These are phyloP conservation scores for Spiraea crenata DNA, from an alignment of 331 rosid species.

Conservation along the genomic window DNA sequence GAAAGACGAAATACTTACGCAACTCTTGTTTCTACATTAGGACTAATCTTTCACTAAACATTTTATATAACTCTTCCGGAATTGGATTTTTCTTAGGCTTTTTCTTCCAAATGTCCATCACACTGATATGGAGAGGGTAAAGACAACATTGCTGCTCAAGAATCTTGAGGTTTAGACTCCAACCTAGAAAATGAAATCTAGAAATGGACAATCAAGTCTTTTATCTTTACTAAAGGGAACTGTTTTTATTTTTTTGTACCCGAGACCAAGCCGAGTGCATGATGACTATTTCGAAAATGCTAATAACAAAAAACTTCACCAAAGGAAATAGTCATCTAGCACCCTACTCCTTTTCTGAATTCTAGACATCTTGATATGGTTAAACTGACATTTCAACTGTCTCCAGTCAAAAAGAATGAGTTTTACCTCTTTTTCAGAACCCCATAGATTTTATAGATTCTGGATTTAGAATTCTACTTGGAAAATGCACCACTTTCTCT, in stretches of 20 bases:
- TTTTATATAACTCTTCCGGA: background rate
- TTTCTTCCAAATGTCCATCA: background rate
- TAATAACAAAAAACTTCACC: too few species aligned
- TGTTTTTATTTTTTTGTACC: too few species aligned
- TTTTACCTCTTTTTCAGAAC: conserved; percentile 21
- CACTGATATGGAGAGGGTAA: background rate
- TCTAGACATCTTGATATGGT: background rate
- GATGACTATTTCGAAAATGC: too few species aligned
- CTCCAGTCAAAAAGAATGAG: conserved; percentile 19
- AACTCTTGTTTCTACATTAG: background rate
- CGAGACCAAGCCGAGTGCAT: too few species aligned
- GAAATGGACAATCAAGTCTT: background rate
- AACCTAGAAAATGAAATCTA: background rate
- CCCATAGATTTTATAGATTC: conserved; percentile 9
- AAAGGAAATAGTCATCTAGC: too few species aligned
- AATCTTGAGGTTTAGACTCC: background rate
- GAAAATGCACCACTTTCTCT: conserved; percentile 40
- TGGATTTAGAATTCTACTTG: conserved; percentile 32
- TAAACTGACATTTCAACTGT: background rate
- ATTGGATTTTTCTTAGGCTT: background rate
- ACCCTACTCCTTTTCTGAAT: too few species aligned
- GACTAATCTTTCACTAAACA: background rate
- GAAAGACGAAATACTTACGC: background rate
- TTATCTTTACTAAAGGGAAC: background rate
- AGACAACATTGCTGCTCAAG: conserved; percentile 13